A percentile compares a stretch with the other conserved stretches of the same genome.
Conservation (phyloP, 352 stramenopile species). For the Globisporangium cederbergense region DNA sequence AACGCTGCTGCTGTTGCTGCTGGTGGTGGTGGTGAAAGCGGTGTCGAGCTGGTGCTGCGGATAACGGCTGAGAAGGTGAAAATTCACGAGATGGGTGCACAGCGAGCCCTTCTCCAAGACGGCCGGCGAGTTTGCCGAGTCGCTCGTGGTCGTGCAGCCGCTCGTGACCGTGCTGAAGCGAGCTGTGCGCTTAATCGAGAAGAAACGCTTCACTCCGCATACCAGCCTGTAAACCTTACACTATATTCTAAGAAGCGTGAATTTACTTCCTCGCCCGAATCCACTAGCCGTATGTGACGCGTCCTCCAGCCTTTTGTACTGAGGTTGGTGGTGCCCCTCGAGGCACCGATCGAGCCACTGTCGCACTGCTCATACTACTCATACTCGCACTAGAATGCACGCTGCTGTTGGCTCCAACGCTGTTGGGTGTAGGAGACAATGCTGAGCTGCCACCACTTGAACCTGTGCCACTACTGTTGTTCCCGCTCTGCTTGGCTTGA, state of each 20-base stretch:
- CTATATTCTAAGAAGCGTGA: too few species aligned
- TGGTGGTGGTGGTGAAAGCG: neutral
- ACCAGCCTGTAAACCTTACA: too few species aligned
- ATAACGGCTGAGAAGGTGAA: constrained; percentile 16
- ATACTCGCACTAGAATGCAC: constrained; percentile 33
- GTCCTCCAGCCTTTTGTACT: constrained; percentile 14
- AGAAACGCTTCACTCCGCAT: too few species aligned
- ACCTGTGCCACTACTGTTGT: constrained; percentile 1
- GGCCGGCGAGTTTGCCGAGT: too few species aligned
- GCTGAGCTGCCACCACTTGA: neutral
- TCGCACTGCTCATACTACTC: constrained; percentile 28
- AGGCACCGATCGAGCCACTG: constrained; percentile 1
- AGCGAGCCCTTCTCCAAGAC: too few species aligned
- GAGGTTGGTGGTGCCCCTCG: constrained; percentile 12
- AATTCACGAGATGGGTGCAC: constrained; percentile 8
- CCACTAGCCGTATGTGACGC: constrained; percentile 10
- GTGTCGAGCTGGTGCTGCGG: neutral
- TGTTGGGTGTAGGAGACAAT: constrained; percentile 3
- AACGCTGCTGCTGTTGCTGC: neutral
- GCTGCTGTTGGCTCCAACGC: constrained; percentile 11
- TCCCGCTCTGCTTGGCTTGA: constrained; percentile 58
- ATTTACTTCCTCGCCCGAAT: too few species aligned
- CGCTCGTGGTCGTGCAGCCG: too few species aligned
- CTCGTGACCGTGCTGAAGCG: too few species aligned
- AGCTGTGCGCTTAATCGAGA: too few species aligned